Evolutionary conservation across 257 asterid genomes (phyloP).

Genomic region (Solanum paucissectum): DNA sequence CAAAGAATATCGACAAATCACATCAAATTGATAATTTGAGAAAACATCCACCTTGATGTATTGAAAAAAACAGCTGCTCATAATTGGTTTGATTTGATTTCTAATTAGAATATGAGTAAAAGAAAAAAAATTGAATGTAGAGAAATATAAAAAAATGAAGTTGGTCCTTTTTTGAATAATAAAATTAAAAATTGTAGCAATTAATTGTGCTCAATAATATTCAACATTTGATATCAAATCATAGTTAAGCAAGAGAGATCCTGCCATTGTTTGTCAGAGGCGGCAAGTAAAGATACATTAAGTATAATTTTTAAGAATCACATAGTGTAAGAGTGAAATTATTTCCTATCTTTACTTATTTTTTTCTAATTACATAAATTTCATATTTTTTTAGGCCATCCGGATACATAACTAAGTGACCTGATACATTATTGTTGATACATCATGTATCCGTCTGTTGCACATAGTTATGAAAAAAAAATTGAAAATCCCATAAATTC

Average conservation of each 20-base stretch:
- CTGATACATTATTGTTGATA: no score
- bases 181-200: no score
- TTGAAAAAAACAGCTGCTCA: background rate
- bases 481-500: no score
- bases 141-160: background rate
- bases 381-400: no score
- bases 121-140: background rate
- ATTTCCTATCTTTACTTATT: fast-evolving
- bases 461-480: no score
- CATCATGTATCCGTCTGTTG: no score
- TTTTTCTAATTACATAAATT: no score
- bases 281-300: background rate
- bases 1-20: background rate
- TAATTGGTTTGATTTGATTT: no score
- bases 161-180: background rate
- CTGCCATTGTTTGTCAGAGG: background rate
- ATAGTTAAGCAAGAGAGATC: background rate
- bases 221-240: background rate
- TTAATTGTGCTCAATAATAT: background rate
- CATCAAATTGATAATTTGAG: background rate
- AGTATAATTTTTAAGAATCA: no score
- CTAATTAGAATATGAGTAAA: background rate
- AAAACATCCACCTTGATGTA: no score
- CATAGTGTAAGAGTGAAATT: no score
- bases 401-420: no score